These are phyloP conservation scores for Populus hybrid DNA, from an alignment of 441 rosid species.

Conservation along the genomic window DNA sequence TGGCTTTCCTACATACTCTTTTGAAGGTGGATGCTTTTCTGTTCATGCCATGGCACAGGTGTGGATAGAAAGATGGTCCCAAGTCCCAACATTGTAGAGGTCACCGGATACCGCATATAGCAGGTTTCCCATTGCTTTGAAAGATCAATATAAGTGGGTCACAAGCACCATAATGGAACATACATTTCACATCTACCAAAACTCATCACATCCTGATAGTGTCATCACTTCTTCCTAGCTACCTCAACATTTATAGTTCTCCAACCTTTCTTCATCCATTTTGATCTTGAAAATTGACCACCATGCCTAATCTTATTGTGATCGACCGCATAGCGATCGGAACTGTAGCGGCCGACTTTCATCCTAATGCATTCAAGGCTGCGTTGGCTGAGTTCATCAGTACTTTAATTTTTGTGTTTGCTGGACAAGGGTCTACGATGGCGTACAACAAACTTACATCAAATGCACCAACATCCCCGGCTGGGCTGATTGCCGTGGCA, in stretches of 20 bases:
- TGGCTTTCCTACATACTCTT: not conserved
- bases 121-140: not conserved
- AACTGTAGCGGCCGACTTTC: slow-evolving; percentile 40
- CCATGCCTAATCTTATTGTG: slow-evolving; percentile 42
- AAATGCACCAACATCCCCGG: slow-evolving; percentile 54
- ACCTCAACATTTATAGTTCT: too few relatives aligned
- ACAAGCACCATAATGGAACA: not conserved
- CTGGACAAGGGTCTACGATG: slow-evolving; percentile 80
- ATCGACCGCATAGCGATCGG: slow-evolving; percentile 59
- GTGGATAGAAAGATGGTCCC: not conserved
- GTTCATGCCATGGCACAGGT: not conserved
- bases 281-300: not conserved
- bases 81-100: not conserved
- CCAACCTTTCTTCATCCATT: not conserved
- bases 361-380: slow-evolving; percentile 53
- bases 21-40: not conserved
- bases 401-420: slow-evolving; percentile 60
- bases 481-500: slow-evolving; percentile 60
- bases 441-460: slow-evolving; percentile 69
- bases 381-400: slow-evolving; percentile 75
- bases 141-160: not conserved
- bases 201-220: not conserved
- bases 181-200: not conserved
- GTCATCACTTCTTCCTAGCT: not conserved
- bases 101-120: not conserved